Evolutionary conservation across 345 rosid species (phyloP).

Genomic region (Acer negundo): DNA sequence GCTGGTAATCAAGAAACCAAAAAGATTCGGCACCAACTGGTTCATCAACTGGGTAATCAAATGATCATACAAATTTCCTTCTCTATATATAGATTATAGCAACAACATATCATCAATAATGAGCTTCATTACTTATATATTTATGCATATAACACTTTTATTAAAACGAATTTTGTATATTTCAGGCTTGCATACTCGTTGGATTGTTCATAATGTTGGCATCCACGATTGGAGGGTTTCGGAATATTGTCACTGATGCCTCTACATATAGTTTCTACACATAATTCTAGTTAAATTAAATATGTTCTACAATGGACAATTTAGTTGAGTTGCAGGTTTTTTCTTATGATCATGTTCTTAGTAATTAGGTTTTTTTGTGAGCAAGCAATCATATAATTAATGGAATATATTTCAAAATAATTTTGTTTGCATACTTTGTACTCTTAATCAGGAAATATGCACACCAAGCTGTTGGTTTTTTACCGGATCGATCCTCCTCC

Average conservation of each 20-base stretch:
- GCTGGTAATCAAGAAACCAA: constrained; percentile 89
- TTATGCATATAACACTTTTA: not conserved
- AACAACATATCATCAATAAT: not conserved
- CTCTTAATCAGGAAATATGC: not conserved
- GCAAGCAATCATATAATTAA: not conserved
- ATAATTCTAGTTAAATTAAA: constrained; percentile 19
- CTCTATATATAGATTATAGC: not conserved
- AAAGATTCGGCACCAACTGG: constrained; percentile 71
- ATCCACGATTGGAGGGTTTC: constrained; percentile 87
- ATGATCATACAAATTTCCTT: not conserved
- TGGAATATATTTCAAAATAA: no score
- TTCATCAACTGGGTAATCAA: constrained; percentile 81
- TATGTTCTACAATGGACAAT: not conserved
- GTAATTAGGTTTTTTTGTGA: not conserved
- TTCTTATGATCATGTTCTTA: not conserved
- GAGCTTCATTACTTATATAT: not conserved
- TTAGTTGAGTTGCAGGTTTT: not conserved
- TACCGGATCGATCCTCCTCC: no score
- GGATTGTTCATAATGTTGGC: constrained; percentile 88
- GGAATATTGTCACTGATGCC: constrained; percentile 79
- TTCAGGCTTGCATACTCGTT: constrained; percentile 56
- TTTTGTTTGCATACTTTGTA: not conserved
- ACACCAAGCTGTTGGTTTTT: no score
- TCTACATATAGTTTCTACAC: constrained; percentile 81
- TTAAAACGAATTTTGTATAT: not conserved